phyloP scores from a whole-genome alignment of 2,329 filamentous ascomycete genomes.

The Alternaria panax region DNA sequence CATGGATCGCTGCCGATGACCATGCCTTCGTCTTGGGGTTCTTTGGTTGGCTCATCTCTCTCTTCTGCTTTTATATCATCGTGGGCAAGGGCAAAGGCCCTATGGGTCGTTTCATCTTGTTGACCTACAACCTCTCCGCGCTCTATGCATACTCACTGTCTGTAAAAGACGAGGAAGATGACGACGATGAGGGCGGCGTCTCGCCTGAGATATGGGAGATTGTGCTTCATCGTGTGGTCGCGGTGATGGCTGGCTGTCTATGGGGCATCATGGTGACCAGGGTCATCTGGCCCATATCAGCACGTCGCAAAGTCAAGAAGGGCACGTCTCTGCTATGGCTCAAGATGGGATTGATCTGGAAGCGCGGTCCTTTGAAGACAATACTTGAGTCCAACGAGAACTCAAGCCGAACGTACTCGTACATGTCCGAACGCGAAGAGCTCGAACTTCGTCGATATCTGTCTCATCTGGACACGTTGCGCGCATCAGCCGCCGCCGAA shows the following conservation, averaged over 20 bases:
- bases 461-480: slow-evolving; percentile 75
- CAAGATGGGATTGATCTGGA: slow-evolving; percentile 96
- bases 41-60: slow-evolving; percentile 80
- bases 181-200: slow-evolving; percentile 83
- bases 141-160: slow-evolving; percentile 93
- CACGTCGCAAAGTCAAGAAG: slow-evolving; percentile 84
- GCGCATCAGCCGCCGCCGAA: slow-evolving; percentile 77
- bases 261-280: slow-evolving; percentile 94
- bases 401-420: slow-evolving; percentile 57
- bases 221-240: slow-evolving; percentile 82
- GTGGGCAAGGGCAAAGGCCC: slow-evolving; percentile 83
- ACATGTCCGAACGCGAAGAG: slow-evolving; percentile 89
- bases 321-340: slow-evolving; percentile 91
- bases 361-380: slow-evolving; percentile 83
- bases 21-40: slow-evolving; percentile 79
- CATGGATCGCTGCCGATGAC: slow-evolving; percentile 79
- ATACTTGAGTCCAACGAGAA: slow-evolving; percentile 57
- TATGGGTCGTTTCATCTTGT: slow-evolving; percentile 89
- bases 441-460: slow-evolving; percentile 82
- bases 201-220: slow-evolving; percentile 89
- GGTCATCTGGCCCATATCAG: slow-evolving; percentile 92
- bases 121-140: slow-evolving; percentile 95
- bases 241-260: slow-evolving; percentile 84
- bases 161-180: slow-evolving; percentile 78
- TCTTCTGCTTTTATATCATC: slow-evolving; percentile 90